A percentile compares a stretch with the other conserved stretches of the same genome.
Evolutionary conservation across 1,284 basidiomycete species (phyloP).

Genomic region (Ceratobasidium sp.): DNA sequence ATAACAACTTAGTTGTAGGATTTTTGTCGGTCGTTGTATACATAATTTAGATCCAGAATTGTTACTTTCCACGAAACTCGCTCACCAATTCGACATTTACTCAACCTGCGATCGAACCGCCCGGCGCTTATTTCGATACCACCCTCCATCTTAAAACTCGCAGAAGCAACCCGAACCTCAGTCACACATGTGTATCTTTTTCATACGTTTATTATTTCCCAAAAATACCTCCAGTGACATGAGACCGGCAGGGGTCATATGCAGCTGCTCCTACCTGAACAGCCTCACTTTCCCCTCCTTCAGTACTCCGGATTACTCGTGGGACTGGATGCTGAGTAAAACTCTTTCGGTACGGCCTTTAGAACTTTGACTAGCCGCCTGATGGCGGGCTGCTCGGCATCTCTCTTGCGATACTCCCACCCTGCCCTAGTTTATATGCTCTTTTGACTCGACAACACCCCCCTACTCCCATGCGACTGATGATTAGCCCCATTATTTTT

Average conservation of each 20-base stretch:
- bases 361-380: background rate
- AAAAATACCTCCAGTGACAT: too few relatives aligned
- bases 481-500: conserved; percentile 7
- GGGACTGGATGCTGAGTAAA: background rate
- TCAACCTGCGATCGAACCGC: too few relatives aligned
- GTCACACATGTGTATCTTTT: too few relatives aligned
- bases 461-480: conserved; percentile 15
- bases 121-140: too few relatives aligned
- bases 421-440: conserved; percentile 9
- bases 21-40: conserved; percentile 24
- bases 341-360: background rate
- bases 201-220: too few relatives aligned
- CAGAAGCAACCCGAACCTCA: too few relatives aligned
- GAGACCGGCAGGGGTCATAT: too few relatives aligned
- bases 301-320: background rate
- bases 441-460: conserved; percentile 10
- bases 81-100: too few relatives aligned
- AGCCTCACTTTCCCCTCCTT: too few relatives aligned
- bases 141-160: too few relatives aligned
- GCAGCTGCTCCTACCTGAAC: too few relatives aligned
- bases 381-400: background rate
- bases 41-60: conserved; percentile 16
- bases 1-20: background rate
- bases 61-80: background rate
- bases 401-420: conserved; percentile 7